These are phyloP conservation scores for Kernera saxatilis DNA, from an alignment of 345 rosid species.

Conservation along the genomic window DNA sequence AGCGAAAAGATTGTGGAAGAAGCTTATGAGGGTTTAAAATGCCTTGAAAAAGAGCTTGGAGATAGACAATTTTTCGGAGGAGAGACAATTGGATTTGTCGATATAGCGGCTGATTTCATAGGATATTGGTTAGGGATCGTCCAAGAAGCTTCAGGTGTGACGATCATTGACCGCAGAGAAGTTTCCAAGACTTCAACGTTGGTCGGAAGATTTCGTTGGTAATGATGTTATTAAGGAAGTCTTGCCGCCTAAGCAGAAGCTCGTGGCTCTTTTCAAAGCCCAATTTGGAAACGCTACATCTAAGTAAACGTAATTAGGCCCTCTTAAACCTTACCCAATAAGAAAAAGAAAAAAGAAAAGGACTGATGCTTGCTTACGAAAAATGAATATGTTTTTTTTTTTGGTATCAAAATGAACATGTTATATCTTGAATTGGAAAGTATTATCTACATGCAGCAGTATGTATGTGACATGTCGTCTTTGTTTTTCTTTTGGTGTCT, in stretches of 20 bases:
- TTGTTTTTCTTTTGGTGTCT: too few species aligned
- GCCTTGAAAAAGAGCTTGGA: constrained; percentile 47
- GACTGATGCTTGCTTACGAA: too few species aligned
- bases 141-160: constrained; percentile 38
- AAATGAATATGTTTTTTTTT: too few species aligned
- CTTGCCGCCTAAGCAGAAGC: constrained; percentile 41
- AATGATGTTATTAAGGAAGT: constrained; percentile 31
- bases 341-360: too few species aligned
- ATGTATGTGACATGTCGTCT: too few species aligned
- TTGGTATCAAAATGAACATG: too few species aligned
- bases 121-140: constrained; percentile 35
- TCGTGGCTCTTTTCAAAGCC: constrained; percentile 22
- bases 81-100: constrained; percentile 52
- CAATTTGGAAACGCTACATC: constrained; percentile 17
- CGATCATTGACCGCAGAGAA: constrained; percentile 43
- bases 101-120: constrained; percentile 42
- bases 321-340: too few species aligned
- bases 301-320: not conserved
- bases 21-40: constrained; percentile 33
- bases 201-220: constrained; percentile 35
- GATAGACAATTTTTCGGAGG: constrained; percentile 58
- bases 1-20: constrained; percentile 36
- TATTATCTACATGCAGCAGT: too few species aligned
- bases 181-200: constrained; percentile 39
- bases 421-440: too few species aligned